phyloP scores from a whole-genome alignment of 495 filamentous ascomycete species.

The Daldinia vernicosa region DNA sequence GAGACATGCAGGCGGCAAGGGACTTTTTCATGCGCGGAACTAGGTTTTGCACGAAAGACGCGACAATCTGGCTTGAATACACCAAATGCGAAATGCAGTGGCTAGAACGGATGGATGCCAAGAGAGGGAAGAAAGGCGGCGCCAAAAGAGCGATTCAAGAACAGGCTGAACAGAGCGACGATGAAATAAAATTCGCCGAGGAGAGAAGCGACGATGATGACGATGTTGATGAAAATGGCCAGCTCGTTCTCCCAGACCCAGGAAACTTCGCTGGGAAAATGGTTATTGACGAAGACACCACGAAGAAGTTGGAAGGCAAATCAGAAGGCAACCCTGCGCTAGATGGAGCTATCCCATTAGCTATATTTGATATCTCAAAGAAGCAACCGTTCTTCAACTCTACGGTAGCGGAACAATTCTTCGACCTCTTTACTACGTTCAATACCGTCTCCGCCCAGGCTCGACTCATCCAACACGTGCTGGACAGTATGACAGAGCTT shows the following conservation, averaged over 20 bases:
- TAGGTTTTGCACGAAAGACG: conserved; percentile 80
- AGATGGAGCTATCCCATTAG: conserved; percentile 88
- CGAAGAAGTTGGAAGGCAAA: conserved; percentile 71
- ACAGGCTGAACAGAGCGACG: conserved; percentile 55
- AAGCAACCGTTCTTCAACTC: conserved; percentile 75
- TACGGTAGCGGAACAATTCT: conserved; percentile 76
- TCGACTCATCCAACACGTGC: conserved; percentile 79
- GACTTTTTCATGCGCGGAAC: conserved; percentile 87
- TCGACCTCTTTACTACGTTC: conserved; percentile 78
- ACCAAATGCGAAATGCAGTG: conserved; percentile 92
- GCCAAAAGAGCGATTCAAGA: conserved; percentile 51
- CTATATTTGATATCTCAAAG: conserved; percentile 88
- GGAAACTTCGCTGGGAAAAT: conserved; percentile 43
- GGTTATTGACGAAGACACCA: conserved; percentile 66
- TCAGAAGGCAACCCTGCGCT: conserved; percentile 82
- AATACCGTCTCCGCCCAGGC: conserved; percentile 66
- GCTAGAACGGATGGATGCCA: conserved; percentile 77
- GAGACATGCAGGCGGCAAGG: conserved; percentile 84
- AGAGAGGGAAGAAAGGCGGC: conserved; percentile 71
- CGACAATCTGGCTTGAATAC: conserved; percentile 86
- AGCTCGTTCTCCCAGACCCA: conserved; percentile 54
- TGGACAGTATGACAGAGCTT: conserved; percentile 66
- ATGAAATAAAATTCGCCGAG: conserved; percentile 49
- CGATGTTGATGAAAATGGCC: conserved; percentile 42
- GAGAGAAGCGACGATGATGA: conserved; percentile 53